Conservation (phyloP, 495 filamentous ascomycete species). For the Aspergillus carlsbadensis region DNA sequence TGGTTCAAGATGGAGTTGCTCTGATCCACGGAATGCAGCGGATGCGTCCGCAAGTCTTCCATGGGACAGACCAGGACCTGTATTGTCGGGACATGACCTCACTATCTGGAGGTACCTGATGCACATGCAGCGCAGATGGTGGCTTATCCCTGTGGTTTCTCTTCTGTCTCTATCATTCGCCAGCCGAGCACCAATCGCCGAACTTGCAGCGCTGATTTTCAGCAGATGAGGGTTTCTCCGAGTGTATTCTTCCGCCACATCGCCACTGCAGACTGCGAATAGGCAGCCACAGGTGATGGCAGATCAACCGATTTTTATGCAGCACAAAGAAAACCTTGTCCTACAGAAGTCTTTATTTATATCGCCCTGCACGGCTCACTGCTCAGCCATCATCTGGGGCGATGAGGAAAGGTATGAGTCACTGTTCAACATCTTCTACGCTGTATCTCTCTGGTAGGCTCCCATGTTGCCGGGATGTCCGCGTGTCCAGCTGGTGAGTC, state of each 20-base stretch:
- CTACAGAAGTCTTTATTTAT: neutral
- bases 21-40: constrained; percentile 10
- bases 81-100: neutral
- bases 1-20: neutral
- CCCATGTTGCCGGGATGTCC: constrained; percentile 4
- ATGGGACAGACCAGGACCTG: neutral
- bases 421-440: neutral
- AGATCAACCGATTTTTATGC: neutral
- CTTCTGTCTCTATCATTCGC: neutral
- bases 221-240: neutral
- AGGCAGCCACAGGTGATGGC: constrained; percentile 7
- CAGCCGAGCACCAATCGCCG: neutral
- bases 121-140: constrained; percentile 3
- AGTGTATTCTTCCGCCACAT: constrained; percentile 10
- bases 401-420: constrained; percentile 9
- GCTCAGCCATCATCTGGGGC: constrained; percentile 10
- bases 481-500: constrained; percentile 12
- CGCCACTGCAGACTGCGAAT: constrained; percentile 12
- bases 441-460: constrained; percentile 10
- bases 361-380: neutral
- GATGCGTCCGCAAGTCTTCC: constrained; percentile 3
- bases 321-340: neutral
- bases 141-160: neutral
- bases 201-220: neutral
- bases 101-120: neutral